These are phyloP conservation scores for Penicillium sp. DNA, from an alignment of 2,329 filamentous ascomycete species.

Conservation along the genomic window DNA sequence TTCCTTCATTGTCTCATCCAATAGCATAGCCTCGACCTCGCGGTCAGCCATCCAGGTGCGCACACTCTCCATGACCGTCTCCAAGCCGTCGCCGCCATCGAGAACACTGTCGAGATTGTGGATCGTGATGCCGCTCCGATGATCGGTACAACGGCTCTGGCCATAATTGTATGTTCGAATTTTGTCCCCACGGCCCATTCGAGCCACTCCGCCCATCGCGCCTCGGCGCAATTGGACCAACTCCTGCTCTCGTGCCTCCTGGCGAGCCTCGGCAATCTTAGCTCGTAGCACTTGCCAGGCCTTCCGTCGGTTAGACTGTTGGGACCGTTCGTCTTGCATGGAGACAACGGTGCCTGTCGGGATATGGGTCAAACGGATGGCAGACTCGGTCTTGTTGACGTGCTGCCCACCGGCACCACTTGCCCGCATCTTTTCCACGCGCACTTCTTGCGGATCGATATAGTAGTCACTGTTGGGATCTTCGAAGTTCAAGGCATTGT, in stretches of 20 bases:
- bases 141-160: conserved; percentile 83
- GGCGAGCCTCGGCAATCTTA: conserved; percentile 74
- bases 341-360: conserved; percentile 84
- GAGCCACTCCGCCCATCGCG: conserved; percentile 72
- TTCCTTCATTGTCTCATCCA: conserved; percentile 58
- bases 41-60: conserved; percentile 71
- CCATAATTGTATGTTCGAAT: conserved; percentile 86
- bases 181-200: conserved; percentile 90
- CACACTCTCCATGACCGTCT: conserved; percentile 76
- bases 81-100: conserved; percentile 70
- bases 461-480: conserved; percentile 92
- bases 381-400: conserved; percentile 97
- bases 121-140: conserved; percentile 76
- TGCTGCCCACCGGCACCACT: conserved; percentile 93
- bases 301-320: conserved; percentile 82
- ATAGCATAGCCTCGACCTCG: conserved; percentile 72
- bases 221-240: conserved; percentile 72
- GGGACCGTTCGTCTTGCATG: conserved; percentile 91
- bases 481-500: conserved; percentile 64
- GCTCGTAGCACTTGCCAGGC: conserved; percentile 86
- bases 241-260: conserved; percentile 83
- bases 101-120: conserved; percentile 82
- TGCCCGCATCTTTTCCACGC: conserved; percentile 85
- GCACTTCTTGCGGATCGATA: conserved; percentile 79
- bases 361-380: conserved; percentile 85